Conservation (phyloP, 441 rosid genomes). For the Eutrema salsugineum region DNA sequence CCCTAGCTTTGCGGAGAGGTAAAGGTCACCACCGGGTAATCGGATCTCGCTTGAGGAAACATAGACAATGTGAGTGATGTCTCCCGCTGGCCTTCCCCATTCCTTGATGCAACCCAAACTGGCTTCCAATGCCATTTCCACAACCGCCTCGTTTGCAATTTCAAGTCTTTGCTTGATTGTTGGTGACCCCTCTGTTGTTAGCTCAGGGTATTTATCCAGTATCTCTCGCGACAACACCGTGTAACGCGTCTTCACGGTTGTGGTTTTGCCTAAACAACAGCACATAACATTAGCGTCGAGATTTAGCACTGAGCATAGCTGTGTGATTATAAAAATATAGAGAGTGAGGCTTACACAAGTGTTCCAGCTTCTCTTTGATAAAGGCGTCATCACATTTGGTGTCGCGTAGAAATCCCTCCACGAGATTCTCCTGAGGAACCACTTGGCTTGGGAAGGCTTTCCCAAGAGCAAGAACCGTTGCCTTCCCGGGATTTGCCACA, state of each 20-base stretch:
- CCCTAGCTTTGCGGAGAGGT: constrained; percentile 70
- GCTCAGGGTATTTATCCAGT: constrained; percentile 77
- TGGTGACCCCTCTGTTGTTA: constrained; percentile 69
- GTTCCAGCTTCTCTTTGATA: constrained; percentile 78
- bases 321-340: neutral
- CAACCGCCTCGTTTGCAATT: constrained; percentile 79
- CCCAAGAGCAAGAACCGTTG: constrained; percentile 80
- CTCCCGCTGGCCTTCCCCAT: constrained; percentile 75
- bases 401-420: constrained; percentile 81
- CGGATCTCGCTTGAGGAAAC: constrained; percentile 92
- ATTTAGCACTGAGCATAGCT: neutral
- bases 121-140: constrained; percentile 85
- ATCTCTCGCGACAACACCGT: constrained; percentile 86
- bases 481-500: constrained; percentile 62
- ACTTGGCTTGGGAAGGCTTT: constrained; percentile 90
- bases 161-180: constrained; percentile 88
- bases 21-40: constrained; percentile 82
- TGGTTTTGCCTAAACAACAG: constrained; percentile 64
- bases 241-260: constrained; percentile 92
- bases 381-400: constrained; percentile 70
- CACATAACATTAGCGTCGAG: neutral
- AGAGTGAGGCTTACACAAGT: constrained; percentile 62
- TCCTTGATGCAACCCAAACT: constrained; percentile 75
- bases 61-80: constrained; percentile 81
- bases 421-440: constrained; percentile 80